phyloP scores from a whole-genome alignment of 2,329 filamentous ascomycete species.

The Fusarium abutilonis region DNA sequence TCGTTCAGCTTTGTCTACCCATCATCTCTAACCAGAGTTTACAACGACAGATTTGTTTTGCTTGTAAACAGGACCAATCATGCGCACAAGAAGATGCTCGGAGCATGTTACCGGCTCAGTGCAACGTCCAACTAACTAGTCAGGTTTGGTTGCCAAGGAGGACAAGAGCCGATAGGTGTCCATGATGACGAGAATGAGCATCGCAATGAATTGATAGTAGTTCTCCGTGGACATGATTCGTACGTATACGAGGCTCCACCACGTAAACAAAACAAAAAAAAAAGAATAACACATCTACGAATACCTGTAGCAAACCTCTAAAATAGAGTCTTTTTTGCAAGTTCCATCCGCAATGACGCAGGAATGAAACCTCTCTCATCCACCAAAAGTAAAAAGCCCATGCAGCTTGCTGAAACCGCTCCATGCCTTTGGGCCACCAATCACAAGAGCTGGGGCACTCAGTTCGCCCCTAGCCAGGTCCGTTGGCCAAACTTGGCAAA shows the following conservation, averaged over 20 bases:
- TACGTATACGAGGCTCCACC: constrained; percentile 3
- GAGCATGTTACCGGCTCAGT: constrained; percentile 18
- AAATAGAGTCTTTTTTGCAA: constrained; percentile 21
- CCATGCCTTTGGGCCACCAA: constrained; percentile 24
- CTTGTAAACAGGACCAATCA: constrained; percentile 5
- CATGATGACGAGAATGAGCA: constrained; percentile 14
- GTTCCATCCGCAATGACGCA: constrained; percentile 36
- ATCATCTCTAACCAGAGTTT: neutral
- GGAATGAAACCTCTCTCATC: constrained; percentile 37
- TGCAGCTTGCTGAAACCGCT: constrained; percentile 37
- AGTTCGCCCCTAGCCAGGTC: constrained; percentile 24
- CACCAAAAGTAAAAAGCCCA: constrained; percentile 25
- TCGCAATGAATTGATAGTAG: neutral
- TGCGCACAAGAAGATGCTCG: neutral
- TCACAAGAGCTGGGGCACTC: constrained; percentile 6
- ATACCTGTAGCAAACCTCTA: constrained; percentile 1
- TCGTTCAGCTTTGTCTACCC: neutral
- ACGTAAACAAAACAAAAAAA: constrained; percentile 17
- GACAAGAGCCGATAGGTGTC: constrained; percentile 11
- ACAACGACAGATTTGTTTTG: constrained; percentile 8
- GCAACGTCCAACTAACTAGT: constrained; percentile 2
- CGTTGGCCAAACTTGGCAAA: constrained; percentile 20
- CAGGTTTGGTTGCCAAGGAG: constrained; percentile 31
- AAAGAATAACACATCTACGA: constrained; percentile 7
- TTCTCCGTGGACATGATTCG: constrained; percentile 5